Evolutionary conservation across 2,329 filamentous ascomycete genomes (phyloP), one percentile per base, ranked within the genome.

Genomic region (Colletotrichum liaoningense): DNA sequence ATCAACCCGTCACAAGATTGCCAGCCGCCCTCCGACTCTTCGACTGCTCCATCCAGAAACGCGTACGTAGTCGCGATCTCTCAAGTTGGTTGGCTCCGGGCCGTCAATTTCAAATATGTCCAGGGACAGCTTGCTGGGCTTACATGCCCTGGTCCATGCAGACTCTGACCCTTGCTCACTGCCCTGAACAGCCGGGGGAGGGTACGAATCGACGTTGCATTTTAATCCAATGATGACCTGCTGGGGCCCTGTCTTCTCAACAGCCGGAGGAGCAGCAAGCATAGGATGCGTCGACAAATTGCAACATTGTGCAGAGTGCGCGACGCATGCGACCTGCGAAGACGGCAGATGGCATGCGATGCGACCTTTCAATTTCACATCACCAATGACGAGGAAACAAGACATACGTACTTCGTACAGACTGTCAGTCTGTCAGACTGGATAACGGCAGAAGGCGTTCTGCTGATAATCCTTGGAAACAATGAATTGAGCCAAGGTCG

Each of bases 141-240:
- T 64, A 52, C 58, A 62, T 5, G 22, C 58, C 67, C 54, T 26
- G 49, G 30, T n/a, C 33, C 6, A 30, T 49, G 30, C 68, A 74
- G 63, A 58, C 60, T 19, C 8, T 6, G 28, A n/a, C 58, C 70
- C 73, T 56, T 74, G 62, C 30, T 19, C 26, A 46, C 11, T 22
- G 28, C 59, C 59, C 42, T 28, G 14, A 58, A 49, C 35, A 16
- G 12, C 42, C 54, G 46, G 66, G 52, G 38, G 65, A 62, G 57
- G 65, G 56, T 28, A 65, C 38, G 64, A 73, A 73, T 58, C 57
- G 65, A 55, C 49, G 62, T 75, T n/a, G 66, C 71, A 74, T 64
- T 63, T 46, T 49, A 63, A 58, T 60, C 59, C 66, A 42, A 55
- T 65, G 55, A 73, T 64, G 66, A 54, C 57, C 24, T 69, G 6